These are phyloP conservation scores for Monilinia polystroma DNA, from an alignment of 2,329 filamentous ascomycete species.

Conservation along the genomic window DNA sequence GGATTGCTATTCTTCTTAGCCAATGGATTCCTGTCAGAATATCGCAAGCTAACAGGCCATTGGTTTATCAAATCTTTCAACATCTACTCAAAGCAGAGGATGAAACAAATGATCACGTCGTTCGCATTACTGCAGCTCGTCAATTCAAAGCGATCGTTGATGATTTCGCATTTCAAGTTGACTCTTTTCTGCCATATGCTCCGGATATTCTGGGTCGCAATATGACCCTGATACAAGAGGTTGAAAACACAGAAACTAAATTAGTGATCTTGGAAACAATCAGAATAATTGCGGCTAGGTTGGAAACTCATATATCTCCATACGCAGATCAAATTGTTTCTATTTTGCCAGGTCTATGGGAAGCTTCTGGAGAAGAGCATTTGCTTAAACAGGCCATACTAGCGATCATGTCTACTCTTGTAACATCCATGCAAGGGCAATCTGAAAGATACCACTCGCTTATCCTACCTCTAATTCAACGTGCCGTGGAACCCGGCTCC, in stretches of 20 bases:
- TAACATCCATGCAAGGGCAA: slow-evolving; percentile 78
- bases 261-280: slow-evolving; percentile 87
- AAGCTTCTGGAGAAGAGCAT: slow-evolving; percentile 73
- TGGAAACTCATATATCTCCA: slow-evolving; percentile 69
- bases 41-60: slow-evolving; percentile 62
- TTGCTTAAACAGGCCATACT: slow-evolving; percentile 93
- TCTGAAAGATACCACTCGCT: slow-evolving; percentile 76
- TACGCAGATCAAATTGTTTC: slow-evolving; percentile 80
- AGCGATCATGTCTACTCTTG: slow-evolving; percentile 77
- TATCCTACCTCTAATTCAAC: slow-evolving; percentile 78
- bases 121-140: slow-evolving; percentile 84
- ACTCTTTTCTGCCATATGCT: slow-evolving; percentile 75
- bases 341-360: slow-evolving; percentile 80
- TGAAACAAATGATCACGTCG: slow-evolving; percentile 81
- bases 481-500: slow-evolving; percentile 74
- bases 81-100: slow-evolving; percentile 80
- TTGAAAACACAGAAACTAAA: slow-evolving; percentile 83
- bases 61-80: slow-evolving; percentile 86
- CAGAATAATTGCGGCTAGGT: slow-evolving; percentile 72
- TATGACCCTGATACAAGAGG: slow-evolving; percentile 74
- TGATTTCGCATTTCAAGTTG: slow-evolving; percentile 76
- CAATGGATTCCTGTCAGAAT: slow-evolving; percentile 86
- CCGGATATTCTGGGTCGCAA: slow-evolving; percentile 69
- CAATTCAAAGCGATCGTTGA: slow-evolving; percentile 79
- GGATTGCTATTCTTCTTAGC: slow-evolving; percentile 84